Evolutionary conservation across 2,329 filamentous ascomycete species (phyloP).

Genomic region (Arthrinium phaeospermum): DNA sequence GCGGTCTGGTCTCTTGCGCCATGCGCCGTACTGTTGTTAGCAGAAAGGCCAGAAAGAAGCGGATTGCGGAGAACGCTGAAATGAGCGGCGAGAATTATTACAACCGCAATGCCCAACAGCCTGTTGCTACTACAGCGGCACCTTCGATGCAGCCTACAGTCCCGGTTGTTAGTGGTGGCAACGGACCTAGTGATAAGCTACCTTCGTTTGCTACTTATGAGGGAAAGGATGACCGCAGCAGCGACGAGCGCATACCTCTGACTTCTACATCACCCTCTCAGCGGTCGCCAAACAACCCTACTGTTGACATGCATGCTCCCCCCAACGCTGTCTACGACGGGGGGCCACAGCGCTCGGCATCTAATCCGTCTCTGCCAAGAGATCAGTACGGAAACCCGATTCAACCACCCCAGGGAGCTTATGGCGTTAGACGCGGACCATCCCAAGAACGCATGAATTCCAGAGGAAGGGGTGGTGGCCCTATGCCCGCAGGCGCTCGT

Average conservation of each 20-base stretch:
- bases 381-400: slow-evolving; percentile 72
- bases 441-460: slow-evolving; percentile 55
- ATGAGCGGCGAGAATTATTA: slow-evolving; percentile 97
- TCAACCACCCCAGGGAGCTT: slow-evolving; percentile 47
- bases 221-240: slow-evolving; percentile 64
- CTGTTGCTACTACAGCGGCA: slow-evolving; percentile 47
- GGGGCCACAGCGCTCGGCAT: slow-evolving; percentile 45
- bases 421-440: slow-evolving; percentile 52
- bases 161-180: slow-evolving; percentile 61
- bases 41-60: slow-evolving; percentile 89
- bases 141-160: slow-evolving; percentile 59
- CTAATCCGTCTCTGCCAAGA: slow-evolving; percentile 42
- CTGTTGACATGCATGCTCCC: slow-evolving; percentile 45
- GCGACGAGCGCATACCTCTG: slow-evolving; percentile 74
- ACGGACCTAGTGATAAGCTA: slow-evolving; percentile 52
- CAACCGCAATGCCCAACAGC: slow-evolving; percentile 67
- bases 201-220: slow-evolving; percentile 71
- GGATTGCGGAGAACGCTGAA: slow-evolving; percentile 91
- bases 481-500: slow-evolving; percentile 50
- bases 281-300: slow-evolving; percentile 54
- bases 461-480: slow-evolving; percentile 58
- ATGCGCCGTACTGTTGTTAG: slow-evolving; percentile 93
- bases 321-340: slow-evolving; percentile 41
- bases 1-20: slow-evolving; percentile 86
- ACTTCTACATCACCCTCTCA: slow-evolving; percentile 69